Conservation (phyloP, 352 stramenopile species). For the Phytophthora quininea region DNA sequence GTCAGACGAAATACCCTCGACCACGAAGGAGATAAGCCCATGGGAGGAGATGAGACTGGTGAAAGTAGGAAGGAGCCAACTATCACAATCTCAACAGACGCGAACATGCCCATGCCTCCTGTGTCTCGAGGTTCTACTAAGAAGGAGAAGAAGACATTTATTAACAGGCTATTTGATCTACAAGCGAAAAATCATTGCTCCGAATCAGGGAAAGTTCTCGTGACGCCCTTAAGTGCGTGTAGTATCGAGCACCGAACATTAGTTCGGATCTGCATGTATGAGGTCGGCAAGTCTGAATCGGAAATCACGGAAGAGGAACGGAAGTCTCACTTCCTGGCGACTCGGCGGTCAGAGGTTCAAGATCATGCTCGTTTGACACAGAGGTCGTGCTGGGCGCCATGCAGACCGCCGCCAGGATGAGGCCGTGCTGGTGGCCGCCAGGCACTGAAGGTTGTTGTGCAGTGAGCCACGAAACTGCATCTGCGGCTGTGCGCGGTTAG, state of each 20-base stretch:
- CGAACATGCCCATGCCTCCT: conserved; percentile 1
- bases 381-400: no score
- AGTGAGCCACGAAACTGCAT: no score
- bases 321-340: conserved; percentile 10
- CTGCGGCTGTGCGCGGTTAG: no score
- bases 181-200: neutral
- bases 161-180: conserved; percentile 14
- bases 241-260: conserved; percentile 18
- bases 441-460: no score
- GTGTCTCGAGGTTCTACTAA: conserved; percentile 8
- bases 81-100: neutral
- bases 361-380: conserved; percentile 4
- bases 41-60: neutral
- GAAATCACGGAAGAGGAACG: conserved; percentile 16
- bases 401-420: no score
- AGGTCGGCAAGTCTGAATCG: conserved; percentile 2
- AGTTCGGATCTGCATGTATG: conserved; percentile 16
- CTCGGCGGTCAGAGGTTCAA: conserved; percentile 3
- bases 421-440: no score
- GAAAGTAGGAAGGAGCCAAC: neutral
- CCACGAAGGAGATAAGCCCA: neutral
- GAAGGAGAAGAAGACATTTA: conserved; percentile 14
- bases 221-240: conserved; percentile 4
- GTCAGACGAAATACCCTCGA: neutral
- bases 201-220: neutral